Base-by-base conservation (phyloP, 192 early-diverging fungal species). In the Entomortierella beljakovae region DNA sequence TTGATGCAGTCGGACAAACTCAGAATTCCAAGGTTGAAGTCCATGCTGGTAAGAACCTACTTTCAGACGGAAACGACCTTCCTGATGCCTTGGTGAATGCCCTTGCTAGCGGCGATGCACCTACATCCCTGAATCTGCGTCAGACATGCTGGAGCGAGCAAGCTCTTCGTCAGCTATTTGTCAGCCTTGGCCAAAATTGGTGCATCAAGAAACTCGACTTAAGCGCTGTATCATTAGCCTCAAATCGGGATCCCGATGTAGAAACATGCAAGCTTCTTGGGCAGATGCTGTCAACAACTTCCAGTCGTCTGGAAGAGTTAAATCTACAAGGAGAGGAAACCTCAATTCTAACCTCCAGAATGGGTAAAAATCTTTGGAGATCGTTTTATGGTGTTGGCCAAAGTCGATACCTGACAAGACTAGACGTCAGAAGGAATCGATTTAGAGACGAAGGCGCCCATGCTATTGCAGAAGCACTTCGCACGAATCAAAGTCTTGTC, bases 81-180 rank as follows among this genome's bases (percentile, higher is more conserved):
- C 58, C 82, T 28, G 81, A 83, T 13, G 64, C 63, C 11, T 43
- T 87, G 48, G 64, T 65, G 15, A 61, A 62, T 29, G 64, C 76
- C 11, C 46, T 87, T 35, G 68, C 80, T 28, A 70, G 81, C 16
- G 68, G 80, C 9, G 80, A 82, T 8, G 81, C 79, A 2, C 67
- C 83, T 16, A 34, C 43, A 0, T 85, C 83, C 8, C 18, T 87
- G 18, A 68, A 68, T 6, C 40, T 87, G 34, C 64, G 75, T n/a
- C 65, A 73, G 25, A 76, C 79, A 6, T 82, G 84, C 33, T 87
- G 86, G 86, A 84, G 84, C 28, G 86, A 87, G 34, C 51, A 59
- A 20, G 55, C 83, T 13, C 32, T 87, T 6, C 81, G 83, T n/a
- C 83, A 87, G 49, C 59, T 87, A 33, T 74, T 87, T 57, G 80